A percentile compares a stretch with the other conserved stretches of the same genome.
These are phyloP conservation scores for Pseudopediastrum boryanum DNA, from an alignment of 139 green algal genomes.

Conservation along the genomic window DNA sequence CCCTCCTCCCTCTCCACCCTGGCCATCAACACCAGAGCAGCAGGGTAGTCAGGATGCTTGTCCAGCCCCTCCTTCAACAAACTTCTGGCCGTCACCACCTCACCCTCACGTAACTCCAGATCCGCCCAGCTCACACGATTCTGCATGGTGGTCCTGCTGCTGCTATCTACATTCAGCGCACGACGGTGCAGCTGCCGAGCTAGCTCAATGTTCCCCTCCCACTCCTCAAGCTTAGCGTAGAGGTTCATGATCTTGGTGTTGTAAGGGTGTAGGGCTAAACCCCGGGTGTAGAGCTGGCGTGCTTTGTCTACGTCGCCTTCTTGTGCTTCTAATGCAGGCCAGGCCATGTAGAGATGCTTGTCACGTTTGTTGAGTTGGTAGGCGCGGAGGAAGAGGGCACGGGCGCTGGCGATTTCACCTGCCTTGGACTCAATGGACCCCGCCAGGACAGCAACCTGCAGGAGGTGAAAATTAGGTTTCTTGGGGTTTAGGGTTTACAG, in stretches of 20 bases:
- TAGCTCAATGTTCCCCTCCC: constrained; percentile 33
- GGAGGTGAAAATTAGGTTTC: too few relatives aligned
- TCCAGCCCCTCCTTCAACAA: constrained; percentile 47
- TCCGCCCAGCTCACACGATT: constrained; percentile 28
- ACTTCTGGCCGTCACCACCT: constrained; percentile 30
- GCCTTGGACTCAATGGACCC: constrained; percentile 26
- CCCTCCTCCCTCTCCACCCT: constrained; percentile 6
- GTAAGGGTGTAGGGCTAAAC: constrained; percentile 50
- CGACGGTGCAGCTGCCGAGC: constrained; percentile 49
- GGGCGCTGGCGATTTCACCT: constrained; percentile 19
- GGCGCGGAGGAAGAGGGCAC: constrained; percentile 47
- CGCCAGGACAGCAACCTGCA: constrained; percentile 27
- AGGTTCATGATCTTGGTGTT: constrained; percentile 65
- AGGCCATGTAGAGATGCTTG: constrained; percentile 51
- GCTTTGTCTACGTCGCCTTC: constrained; percentile 47
- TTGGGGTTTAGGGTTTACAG: too few relatives aligned
- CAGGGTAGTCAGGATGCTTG: constrained; percentile 27
- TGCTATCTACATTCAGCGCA: constrained; percentile 39
- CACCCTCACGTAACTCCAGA: constrained; percentile 46
- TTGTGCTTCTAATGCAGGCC: constrained; percentile 55
- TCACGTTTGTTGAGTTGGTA: constrained; percentile 56
- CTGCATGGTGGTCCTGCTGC: constrained; percentile 14
- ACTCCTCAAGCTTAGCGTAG: constrained; percentile 53
- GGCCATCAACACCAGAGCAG: constrained; percentile 40
- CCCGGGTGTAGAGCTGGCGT: constrained; percentile 56